A percentile compares a stretch with the other conserved stretches of the same genome.
Conservation (phyloP, 2,329 filamentous ascomycete genomes). For the Ilyonectria mors-panacis region DNA sequence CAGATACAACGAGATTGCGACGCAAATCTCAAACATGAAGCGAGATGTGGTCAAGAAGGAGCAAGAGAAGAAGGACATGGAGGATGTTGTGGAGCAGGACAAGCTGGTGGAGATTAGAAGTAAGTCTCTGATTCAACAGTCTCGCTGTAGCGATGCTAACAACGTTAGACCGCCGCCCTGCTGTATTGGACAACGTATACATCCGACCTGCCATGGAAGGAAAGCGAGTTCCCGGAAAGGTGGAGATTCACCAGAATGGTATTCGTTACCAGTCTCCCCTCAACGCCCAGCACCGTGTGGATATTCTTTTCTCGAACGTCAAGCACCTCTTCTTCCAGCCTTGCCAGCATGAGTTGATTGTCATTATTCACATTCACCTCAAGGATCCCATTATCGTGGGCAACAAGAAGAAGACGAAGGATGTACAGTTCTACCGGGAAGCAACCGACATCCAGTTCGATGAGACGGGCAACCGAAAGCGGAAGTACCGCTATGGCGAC, state of each 20-base stretch:
- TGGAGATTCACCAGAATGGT: conserved; percentile 99
- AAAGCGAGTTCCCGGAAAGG: conserved; percentile 94
- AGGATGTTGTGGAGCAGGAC: conserved; percentile 98
- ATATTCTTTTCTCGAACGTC: conserved; percentile 97
- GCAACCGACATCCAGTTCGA: conserved; percentile 99
- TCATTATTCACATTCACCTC: conserved; percentile 97
- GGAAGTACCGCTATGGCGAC: conserved; percentile 97
- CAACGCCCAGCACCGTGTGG: conserved; percentile 85
- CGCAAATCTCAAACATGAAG: conserved; percentile 96
- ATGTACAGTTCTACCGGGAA: conserved; percentile 98
- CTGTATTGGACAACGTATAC: conserved; percentile 93
- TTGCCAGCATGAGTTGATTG: conserved; percentile 94
- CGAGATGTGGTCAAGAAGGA: conserved; percentile 93
- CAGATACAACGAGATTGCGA: conserved; percentile 90
- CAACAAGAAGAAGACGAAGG: conserved; percentile 98
- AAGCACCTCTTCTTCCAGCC: conserved; percentile 99
- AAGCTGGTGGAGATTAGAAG: conserved; percentile 96
- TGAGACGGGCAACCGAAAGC: conserved; percentile 97
- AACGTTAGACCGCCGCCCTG: conserved; percentile 84
- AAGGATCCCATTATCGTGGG: conserved; percentile 99
- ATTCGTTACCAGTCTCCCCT: conserved; percentile 91
- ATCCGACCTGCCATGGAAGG: conserved; percentile 96
- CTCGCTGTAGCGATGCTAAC: conserved; percentile 55
- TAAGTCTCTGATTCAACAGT: conserved; percentile 60
- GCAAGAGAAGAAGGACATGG: conserved; percentile 99